These are phyloP conservation scores for Lachnellula suecica DNA, from an alignment of 2,329 filamentous ascomycete species.

Conservation along the genomic window DNA sequence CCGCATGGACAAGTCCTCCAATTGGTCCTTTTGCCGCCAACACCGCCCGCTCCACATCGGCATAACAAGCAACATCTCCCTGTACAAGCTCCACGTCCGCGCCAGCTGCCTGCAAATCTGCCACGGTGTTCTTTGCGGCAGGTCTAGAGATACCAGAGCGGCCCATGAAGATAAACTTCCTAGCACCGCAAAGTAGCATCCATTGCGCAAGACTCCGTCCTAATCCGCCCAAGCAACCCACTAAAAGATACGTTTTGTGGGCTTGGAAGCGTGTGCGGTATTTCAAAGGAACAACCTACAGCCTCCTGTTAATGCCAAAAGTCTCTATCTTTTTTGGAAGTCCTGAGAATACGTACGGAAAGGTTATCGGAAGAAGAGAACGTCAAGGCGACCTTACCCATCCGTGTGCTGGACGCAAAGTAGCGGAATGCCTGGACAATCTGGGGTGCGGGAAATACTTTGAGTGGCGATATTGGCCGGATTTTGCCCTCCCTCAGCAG, in stretches of 20 bases:
- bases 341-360: neutral
- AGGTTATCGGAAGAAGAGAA: neutral
- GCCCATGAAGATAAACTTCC: slow-evolving; percentile 37
- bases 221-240: slow-evolving; percentile 37
- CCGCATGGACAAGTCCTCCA: slow-evolving; percentile 28
- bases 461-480: neutral
- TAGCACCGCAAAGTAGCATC: slow-evolving; percentile 38
- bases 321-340: too few relatives aligned
- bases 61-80: slow-evolving; percentile 14
- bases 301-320: neutral
- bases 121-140: slow-evolving; percentile 5
- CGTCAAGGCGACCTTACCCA: neutral
- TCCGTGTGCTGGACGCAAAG: neutral
- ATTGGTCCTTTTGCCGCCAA: slow-evolving; percentile 4
- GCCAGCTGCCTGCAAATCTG: slow-evolving; percentile 9
- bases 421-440: slow-evolving; percentile 3
- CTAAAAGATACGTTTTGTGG: slow-evolving; percentile 17
- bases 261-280: slow-evolving; percentile 8
- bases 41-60: slow-evolving; percentile 12
- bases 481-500: slow-evolving; percentile 2
- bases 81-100: slow-evolving; percentile 19
- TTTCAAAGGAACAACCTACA: neutral
- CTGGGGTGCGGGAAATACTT: neutral
- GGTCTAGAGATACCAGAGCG: slow-evolving; percentile 34
- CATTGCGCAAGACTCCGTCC: slow-evolving; percentile 36